Evolutionary conservation across 805 yeast species (phyloP).

Genomic region (Metschnikowia amazonensis): DNA sequence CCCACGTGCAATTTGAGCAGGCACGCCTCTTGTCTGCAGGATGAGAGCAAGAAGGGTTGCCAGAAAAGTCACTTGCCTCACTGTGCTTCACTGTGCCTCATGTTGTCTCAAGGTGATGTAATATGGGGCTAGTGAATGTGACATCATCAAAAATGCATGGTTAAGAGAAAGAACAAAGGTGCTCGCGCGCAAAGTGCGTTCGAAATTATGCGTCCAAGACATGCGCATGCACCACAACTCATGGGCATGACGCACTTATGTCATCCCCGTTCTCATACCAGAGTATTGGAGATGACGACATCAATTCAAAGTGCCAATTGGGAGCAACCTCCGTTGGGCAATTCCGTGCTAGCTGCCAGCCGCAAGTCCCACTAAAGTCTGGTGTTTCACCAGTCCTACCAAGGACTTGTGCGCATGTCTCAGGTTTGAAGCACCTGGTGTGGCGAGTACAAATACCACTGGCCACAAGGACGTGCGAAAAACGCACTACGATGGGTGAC

Average conservation of each 20-base stretch:
- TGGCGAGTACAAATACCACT: not conserved
- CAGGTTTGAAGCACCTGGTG: not conserved
- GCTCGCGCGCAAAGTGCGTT: not conserved
- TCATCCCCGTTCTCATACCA: not conserved
- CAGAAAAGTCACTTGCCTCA: not conserved
- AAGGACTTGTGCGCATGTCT: not conserved
- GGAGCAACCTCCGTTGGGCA: no score
- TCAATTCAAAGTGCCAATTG: no score
- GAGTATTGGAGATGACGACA: not conserved
- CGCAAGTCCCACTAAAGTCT: no score
- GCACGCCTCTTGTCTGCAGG: no score
- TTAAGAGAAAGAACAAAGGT: not conserved
- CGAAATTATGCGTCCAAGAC: not conserved
- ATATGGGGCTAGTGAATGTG: not conserved
- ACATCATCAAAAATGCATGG: not conserved
- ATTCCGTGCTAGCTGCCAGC: no score
- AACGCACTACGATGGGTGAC: not conserved
- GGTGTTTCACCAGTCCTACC: no score
- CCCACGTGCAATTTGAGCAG: no score
- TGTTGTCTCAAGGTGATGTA: not conserved
- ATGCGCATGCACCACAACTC: conserved; percentile 1
- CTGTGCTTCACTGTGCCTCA: not conserved
- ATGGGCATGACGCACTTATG: not conserved
- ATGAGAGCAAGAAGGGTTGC: no score
- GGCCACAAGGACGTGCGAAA: not conserved